phyloP scores from a whole-genome alignment of 2,329 filamentous ascomycete species.

The Stagonosporopsis tanaceti region DNA sequence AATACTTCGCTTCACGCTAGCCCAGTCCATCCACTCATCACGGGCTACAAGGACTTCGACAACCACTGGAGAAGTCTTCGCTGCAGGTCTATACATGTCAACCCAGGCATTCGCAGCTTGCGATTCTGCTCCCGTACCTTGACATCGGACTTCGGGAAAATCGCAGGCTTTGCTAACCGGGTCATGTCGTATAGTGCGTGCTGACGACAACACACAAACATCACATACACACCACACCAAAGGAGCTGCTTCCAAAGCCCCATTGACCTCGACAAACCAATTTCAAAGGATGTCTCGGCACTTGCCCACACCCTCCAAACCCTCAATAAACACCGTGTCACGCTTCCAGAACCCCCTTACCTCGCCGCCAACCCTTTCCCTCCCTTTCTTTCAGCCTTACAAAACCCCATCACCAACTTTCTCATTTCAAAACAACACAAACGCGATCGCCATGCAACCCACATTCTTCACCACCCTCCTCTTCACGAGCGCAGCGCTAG shows the following conservation, averaged over 20 bases:
- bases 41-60: neutral
- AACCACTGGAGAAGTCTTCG: too few species aligned
- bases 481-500: neutral
- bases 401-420: neutral
- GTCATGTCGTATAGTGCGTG: neutral
- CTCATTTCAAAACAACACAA: neutral
- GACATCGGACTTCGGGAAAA: neutral
- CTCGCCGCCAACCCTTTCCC: neutral
- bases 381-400: neutral
- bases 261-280: neutral
- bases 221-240: neutral
- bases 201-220: neutral
- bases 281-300: neutral
- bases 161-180: neutral
- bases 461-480: neutral
- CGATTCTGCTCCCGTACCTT: too few species aligned
- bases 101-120: too few species aligned
- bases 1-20: too few species aligned
- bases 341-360: conserved; percentile 8
- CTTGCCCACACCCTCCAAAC: neutral
- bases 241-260: neutral
- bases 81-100: too few species aligned
- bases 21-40: too few species aligned
- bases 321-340: conserved; percentile 3
- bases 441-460: neutral